Evolutionary conservation across 306 rosid species (phyloP).

Genomic region (Cucurbita pepo): DNA sequence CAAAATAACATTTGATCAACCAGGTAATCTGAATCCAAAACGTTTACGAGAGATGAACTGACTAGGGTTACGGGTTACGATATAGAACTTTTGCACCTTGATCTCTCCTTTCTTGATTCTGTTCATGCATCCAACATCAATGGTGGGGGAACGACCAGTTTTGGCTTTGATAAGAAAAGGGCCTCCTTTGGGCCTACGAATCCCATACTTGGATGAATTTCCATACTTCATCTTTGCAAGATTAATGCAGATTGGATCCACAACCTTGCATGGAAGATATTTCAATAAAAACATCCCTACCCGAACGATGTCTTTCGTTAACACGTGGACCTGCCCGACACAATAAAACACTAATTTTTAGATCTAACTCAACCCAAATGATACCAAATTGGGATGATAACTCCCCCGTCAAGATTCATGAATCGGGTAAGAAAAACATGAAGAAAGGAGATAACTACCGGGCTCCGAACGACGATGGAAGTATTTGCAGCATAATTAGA

Average conservation of each 20-base stretch:
- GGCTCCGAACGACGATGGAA: slow-evolving; percentile 33
- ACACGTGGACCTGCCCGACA: slow-evolving; percentile 19
- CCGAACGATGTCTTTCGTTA: slow-evolving; percentile 34
- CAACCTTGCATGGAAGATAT: slow-evolving; percentile 9
- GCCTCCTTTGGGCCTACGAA: slow-evolving; percentile 30
- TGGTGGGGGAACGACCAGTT: slow-evolving; percentile 39
- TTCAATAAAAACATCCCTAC: slow-evolving; percentile 33
- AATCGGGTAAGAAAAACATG: no score
- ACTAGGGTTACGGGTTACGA: no score
- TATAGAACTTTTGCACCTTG: slow-evolving; percentile 20
- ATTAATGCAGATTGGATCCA: slow-evolving; percentile 16
- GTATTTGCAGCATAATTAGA: slow-evolving; percentile 39
- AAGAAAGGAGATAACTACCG: slow-evolving; percentile 8
- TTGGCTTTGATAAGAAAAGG: slow-evolving; percentile 27
- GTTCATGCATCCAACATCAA: slow-evolving; percentile 41
- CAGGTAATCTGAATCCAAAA: no score
- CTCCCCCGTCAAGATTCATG: no score
- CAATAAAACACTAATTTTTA: background rate
- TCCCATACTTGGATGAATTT: slow-evolving; percentile 28
- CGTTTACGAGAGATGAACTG: no score
- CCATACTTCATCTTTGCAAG: slow-evolving; percentile 26
- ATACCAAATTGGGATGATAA: no score
- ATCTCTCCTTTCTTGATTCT: slow-evolving; percentile 25
- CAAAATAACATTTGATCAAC: no score
- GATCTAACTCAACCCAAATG: no score